These are phyloP conservation scores for Tulasnella sp. DNA, from an alignment of 768 basidiomycete genomes.

Conservation along the genomic window DNA sequence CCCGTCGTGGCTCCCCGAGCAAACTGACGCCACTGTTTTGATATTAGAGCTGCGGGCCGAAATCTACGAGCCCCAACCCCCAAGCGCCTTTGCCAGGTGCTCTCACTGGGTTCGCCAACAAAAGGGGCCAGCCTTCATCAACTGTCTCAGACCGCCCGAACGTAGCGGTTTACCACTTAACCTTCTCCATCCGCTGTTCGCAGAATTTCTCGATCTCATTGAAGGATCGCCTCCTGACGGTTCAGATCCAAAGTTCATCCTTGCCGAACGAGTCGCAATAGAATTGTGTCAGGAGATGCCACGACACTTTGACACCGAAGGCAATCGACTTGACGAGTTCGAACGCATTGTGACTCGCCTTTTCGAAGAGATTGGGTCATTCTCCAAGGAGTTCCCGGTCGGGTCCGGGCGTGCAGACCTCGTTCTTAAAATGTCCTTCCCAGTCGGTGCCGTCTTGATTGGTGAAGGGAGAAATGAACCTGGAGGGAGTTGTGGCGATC, in stretches of 20 bases:
- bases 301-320: neutral
- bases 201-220: neutral
- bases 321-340: neutral
- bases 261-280: neutral
- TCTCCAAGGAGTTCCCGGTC: neutral
- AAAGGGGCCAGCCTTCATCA: neutral
- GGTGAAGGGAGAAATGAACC: constrained; percentile 1
- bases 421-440: too few relatives aligned
- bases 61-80: neutral
- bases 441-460: neutral
- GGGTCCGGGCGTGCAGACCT: neutral
- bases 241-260: neutral
- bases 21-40: neutral
- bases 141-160: neutral
- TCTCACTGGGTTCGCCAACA: neutral
- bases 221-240: neutral
- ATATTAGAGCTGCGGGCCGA: neutral
- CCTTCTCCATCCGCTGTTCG: neutral
- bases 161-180: constrained; percentile 5
- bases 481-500: neutral
- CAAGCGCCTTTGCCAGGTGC: neutral
- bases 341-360: neutral
- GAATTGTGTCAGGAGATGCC: constrained; percentile 3
- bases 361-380: neutral
- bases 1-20: neutral